Percentiles rank a stretch among this genome's conserved stretches.
Evolutionary conservation across 108 stramenopile genomes (phyloP).

Genomic region (Pseudonitzschia pungens): DNA sequence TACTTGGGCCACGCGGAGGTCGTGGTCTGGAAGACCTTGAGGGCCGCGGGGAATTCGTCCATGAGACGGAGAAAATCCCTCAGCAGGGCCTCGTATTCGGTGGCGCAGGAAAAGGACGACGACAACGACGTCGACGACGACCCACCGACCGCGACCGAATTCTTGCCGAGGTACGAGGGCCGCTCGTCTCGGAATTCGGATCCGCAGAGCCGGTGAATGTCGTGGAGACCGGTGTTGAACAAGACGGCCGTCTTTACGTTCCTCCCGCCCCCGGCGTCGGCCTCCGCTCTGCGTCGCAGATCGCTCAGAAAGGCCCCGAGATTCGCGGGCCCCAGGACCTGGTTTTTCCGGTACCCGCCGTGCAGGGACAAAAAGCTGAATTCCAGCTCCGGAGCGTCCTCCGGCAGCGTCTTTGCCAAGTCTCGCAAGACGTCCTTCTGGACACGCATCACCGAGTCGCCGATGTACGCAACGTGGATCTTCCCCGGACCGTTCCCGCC

Average conservation of each 20-base stretch:
- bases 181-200: conserved; percentile 37
- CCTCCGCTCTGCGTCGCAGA: conserved; percentile 7
- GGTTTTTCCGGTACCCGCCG: conserved; percentile 29
- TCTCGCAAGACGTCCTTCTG: conserved; percentile 42
- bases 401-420: conserved; percentile 5
- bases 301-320: background rate
- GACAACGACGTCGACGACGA: too few species aligned
- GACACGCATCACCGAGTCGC: conserved; percentile 69
- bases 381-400: background rate
- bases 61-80: conserved; percentile 34
- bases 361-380: conserved; percentile 15
- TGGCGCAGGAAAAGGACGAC: conserved; percentile 45
- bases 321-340: conserved; percentile 13
- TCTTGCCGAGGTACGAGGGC: conserved; percentile 23
- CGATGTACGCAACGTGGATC: conserved; percentile 70
- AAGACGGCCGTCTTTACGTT: conserved; percentile 46
- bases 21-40: conserved; percentile 72
- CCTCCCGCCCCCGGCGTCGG: background rate
- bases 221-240: conserved; percentile 79
- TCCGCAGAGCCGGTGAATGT: conserved; percentile 70
- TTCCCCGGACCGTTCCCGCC: background rate
- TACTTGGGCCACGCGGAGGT: conserved; percentile 73
- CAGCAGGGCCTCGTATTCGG: conserved; percentile 44
- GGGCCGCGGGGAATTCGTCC: conserved; percentile 42
- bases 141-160: conserved; percentile 4